These are phyloP conservation scores for Xylaria venustula DNA, from an alignment of 495 filamentous ascomycete species.

Conservation along the genomic window DNA sequence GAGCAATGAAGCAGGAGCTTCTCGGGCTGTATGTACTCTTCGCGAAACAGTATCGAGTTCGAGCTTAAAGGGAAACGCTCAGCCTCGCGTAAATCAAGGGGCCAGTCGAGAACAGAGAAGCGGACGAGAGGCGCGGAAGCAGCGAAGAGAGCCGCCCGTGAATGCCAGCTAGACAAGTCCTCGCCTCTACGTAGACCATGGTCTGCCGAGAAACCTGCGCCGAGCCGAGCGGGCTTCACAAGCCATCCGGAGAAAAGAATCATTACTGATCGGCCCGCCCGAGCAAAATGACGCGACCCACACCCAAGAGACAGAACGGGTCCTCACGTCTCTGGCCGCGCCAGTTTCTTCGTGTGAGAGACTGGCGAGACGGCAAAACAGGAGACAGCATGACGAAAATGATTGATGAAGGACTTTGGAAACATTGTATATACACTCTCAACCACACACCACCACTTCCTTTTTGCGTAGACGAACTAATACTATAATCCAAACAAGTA, in stretches of 20 bases:
- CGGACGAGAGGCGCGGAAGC: neutral
- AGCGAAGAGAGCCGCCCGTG: neutral
- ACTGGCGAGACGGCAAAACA: neutral
- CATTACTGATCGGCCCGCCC: neutral
- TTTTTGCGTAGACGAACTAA: conserved; percentile 17
- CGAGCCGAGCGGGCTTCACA: neutral
- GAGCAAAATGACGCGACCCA: too few species aligned
- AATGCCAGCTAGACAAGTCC: neutral
- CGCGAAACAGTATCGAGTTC: too few species aligned
- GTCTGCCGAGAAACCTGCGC: neutral
- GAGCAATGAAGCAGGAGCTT: neutral
- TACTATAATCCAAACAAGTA: conserved; percentile 13
- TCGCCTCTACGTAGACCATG: neutral
- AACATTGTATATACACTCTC: conserved; percentile 14
- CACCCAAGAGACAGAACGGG: too few species aligned
- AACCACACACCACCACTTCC: too few species aligned
- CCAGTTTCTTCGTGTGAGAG: too few species aligned
- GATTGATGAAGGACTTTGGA: neutral
- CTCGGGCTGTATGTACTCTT: neutral
- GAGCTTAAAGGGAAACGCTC: neutral
- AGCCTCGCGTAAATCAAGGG: neutral
- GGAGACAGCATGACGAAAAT: neutral
- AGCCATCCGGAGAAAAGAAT: neutral
- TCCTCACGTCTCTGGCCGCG: too few species aligned
- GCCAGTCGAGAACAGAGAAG: neutral